Conservation (phyloP, 2,329 filamentous ascomycete genomes). For the Cadophora sp. region DNA sequence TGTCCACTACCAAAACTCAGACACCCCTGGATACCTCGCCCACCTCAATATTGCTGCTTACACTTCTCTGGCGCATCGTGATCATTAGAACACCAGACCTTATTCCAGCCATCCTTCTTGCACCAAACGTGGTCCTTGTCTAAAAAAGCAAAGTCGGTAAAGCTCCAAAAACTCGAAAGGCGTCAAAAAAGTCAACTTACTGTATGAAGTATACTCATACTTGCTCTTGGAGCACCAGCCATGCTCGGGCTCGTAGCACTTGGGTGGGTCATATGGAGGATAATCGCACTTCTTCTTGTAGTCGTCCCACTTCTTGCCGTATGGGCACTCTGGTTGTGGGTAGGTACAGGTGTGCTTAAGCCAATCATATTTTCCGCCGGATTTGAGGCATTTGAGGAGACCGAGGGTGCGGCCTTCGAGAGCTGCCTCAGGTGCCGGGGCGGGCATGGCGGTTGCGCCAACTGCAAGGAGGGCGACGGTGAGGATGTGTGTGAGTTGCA, state of each 20-base stretch:
- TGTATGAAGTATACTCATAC: background rate
- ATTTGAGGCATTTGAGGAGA: background rate
- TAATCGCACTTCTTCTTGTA: conserved; percentile 10
- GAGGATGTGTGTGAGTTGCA: conserved; percentile 12
- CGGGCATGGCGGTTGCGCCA: background rate
- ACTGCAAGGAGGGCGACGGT: background rate
- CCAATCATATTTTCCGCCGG: background rate
- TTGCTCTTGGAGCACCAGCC: background rate
- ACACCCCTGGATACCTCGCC: too few species aligned
- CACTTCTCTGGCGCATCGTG: background rate
- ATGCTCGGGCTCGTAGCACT: background rate
- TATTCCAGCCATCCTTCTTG: background rate
- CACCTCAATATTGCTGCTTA: background rate
- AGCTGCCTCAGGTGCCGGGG: background rate
- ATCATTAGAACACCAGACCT: conserved; percentile 5
- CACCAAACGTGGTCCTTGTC: conserved; percentile 5
- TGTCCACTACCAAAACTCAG: too few species aligned
- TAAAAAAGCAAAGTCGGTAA: background rate
- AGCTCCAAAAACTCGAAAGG: background rate
- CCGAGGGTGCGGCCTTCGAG: conserved; percentile 2
- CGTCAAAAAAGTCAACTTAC: background rate
- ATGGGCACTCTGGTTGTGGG: background rate
- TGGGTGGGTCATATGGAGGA: background rate
- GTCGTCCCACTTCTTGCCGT: background rate
- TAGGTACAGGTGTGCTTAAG: background rate